phyloP scores from a whole-genome alignment of 176 grass and related monocot genomes.

The Phragmites australis region DNA sequence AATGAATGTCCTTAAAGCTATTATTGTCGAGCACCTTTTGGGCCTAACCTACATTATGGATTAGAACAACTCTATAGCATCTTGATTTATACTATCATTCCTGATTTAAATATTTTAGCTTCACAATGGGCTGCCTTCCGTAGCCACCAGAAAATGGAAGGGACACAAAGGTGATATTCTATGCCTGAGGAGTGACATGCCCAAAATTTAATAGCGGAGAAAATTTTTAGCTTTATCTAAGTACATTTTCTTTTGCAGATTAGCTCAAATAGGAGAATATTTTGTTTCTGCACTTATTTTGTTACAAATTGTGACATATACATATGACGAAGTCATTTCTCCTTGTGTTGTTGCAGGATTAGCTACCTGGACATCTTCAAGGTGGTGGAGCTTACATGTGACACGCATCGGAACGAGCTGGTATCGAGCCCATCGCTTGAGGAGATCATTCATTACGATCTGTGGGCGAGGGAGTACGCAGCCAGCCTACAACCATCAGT shows the following conservation, averaged over 20 bases:
- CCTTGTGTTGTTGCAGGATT: constrained; percentile 59
- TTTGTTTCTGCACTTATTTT: not conserved
- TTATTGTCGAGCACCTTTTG: constrained; percentile 35
- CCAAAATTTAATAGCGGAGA: not conserved
- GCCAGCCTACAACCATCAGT: constrained; percentile 56
- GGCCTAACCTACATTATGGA: not conserved
- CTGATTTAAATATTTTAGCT: not conserved
- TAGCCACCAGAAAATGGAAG: not conserved
- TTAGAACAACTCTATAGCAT: constrained; percentile 17
- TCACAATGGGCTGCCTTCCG: not conserved
- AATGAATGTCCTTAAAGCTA: constrained; percentile 33
- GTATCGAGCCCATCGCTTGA: constrained; percentile 69
- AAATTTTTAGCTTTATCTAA: not conserved
- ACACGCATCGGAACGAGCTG: constrained; percentile 76
- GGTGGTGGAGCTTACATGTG: constrained; percentile 82
- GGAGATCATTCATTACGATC: constrained; percentile 92
- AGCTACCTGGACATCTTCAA: constrained; percentile 92
- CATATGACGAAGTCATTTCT: not conserved
- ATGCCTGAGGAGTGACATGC: not conserved
- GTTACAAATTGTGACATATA: not conserved
- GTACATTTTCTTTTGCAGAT: not conserved
- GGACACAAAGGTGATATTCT: not conserved
- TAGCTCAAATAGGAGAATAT: not conserved
- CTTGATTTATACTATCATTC: constrained; percentile 17
- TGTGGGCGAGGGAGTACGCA: constrained; percentile 79